Evolutionary conservation across 2,329 filamentous ascomycete species (phyloP).

Genomic region (Simplicillium sp.): DNA sequence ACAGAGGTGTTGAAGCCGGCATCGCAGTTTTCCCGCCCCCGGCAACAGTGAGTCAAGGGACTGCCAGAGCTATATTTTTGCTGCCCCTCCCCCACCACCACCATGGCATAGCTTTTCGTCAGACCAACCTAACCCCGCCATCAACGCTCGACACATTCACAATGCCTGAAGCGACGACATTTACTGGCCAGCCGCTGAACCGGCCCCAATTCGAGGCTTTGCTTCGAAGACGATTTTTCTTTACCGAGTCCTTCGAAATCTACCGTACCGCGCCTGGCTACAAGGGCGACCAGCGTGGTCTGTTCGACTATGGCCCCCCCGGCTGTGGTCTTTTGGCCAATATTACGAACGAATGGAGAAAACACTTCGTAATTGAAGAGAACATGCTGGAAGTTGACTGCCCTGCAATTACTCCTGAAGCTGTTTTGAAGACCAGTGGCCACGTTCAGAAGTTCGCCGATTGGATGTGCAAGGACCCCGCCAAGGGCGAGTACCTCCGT

Average conservation of each 20-base stretch:
- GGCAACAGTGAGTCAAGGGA: no score
- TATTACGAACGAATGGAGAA: conserved; percentile 8
- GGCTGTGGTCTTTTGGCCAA: conserved; percentile 8
- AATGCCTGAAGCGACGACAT: background rate
- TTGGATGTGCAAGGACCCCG: conserved; percentile 63
- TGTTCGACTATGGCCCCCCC: conserved; percentile 10
- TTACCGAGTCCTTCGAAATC: conserved; percentile 60
- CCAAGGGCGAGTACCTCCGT: conserved; percentile 60
- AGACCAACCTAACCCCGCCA: no score
- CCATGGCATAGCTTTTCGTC: no score
- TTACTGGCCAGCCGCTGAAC: conserved; percentile 33
- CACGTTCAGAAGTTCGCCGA: conserved; percentile 66
- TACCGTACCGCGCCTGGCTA: conserved; percentile 26
- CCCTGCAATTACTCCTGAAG: conserved; percentile 59
- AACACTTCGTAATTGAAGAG: conserved; percentile 9
- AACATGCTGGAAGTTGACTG: conserved; percentile 49
- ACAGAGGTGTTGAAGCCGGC: no score
- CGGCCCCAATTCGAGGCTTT: conserved; percentile 52
- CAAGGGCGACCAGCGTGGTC: conserved; percentile 8
- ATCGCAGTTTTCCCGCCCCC: no score
- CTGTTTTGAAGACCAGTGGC: conserved; percentile 59
- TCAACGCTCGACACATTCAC: no score
- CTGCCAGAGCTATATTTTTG: no score
- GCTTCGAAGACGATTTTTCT: conserved; percentile 54
- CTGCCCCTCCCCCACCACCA: no score